A percentile compares a stretch with the other conserved stretches of the same genome.
phyloP scores from a whole-genome alignment of 768 basidiomycete genomes.

The Suillus placidus region DNA sequence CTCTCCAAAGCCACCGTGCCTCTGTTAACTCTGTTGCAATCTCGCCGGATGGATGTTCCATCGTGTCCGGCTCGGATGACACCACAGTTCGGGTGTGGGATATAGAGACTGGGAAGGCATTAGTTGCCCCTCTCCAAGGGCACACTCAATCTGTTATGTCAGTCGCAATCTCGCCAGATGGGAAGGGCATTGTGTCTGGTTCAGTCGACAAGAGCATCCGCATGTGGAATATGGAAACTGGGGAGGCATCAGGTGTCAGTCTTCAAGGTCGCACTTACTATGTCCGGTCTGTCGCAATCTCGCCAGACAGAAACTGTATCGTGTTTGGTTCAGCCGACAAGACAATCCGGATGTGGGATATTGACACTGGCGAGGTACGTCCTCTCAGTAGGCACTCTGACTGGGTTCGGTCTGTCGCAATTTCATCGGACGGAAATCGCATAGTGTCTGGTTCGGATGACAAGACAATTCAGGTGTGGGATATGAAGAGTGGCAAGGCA shows the following conservation, averaged over 20 bases:
- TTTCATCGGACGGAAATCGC: background rate
- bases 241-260: background rate
- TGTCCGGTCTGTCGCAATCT: background rate
- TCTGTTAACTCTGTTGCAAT: background rate
- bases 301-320: background rate
- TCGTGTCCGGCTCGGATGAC: slow-evolving; percentile 10
- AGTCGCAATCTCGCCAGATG: background rate
- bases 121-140: background rate
- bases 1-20: background rate
- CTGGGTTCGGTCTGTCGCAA: background rate
- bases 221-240: background rate
- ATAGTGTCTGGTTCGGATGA: background rate
- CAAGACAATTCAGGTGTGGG: background rate
- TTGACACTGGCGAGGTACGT: background rate
- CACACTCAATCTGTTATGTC: background rate
- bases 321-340: background rate
- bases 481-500: background rate
- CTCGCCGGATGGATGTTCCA: slow-evolving; percentile 6
- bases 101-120: background rate
- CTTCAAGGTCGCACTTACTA: background rate
- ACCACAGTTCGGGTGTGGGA: slow-evolving; percentile 2
- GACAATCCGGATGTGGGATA: background rate
- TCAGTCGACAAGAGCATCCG: background rate
- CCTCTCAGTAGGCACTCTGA: background rate
- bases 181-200: background rate